These are phyloP conservation scores for Naganishia randhawae DNA, from an alignment of 768 basidiomycete species.

Conservation along the genomic window DNA sequence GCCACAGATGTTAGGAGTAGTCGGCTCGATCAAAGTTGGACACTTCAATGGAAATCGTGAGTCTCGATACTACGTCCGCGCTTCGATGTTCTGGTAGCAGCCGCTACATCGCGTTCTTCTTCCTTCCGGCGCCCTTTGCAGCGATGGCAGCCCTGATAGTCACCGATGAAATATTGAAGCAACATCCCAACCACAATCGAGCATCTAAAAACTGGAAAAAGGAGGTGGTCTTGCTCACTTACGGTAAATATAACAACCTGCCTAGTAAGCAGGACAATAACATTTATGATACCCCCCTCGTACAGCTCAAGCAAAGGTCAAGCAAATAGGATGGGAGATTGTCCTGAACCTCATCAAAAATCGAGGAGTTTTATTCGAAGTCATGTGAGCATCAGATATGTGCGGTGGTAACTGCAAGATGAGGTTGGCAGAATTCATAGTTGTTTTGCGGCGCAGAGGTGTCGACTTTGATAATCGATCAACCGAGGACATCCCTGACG, in stretches of 20 bases:
- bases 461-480: conserved; percentile 40
- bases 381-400: conserved; percentile 61
- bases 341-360: conserved; percentile 62
- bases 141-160: conserved; percentile 86
- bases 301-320: conserved; percentile 39
- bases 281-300: not conserved
- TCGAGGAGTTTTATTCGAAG: conserved; percentile 59
- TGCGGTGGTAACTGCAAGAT: not conserved
- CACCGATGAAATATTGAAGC: conserved; percentile 71
- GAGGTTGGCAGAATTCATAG: conserved; percentile 3
- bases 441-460: conserved; percentile 7
- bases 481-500: conserved; percentile 34
- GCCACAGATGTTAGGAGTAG: conserved; percentile 44
- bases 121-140: conserved; percentile 29
- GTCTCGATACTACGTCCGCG: conserved; percentile 18
- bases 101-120: not conserved
- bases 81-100: not conserved
- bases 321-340: conserved; percentile 46
- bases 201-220: conserved; percentile 66
- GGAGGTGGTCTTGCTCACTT: conserved; percentile 77
- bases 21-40: conserved; percentile 45
- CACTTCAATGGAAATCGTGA: conserved; percentile 46
- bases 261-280: not conserved
- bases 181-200: conserved; percentile 64
- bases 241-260: conserved; percentile 67